Conservation (phyloP, 306 rosid genomes). For the Begonia masoniana region DNA sequence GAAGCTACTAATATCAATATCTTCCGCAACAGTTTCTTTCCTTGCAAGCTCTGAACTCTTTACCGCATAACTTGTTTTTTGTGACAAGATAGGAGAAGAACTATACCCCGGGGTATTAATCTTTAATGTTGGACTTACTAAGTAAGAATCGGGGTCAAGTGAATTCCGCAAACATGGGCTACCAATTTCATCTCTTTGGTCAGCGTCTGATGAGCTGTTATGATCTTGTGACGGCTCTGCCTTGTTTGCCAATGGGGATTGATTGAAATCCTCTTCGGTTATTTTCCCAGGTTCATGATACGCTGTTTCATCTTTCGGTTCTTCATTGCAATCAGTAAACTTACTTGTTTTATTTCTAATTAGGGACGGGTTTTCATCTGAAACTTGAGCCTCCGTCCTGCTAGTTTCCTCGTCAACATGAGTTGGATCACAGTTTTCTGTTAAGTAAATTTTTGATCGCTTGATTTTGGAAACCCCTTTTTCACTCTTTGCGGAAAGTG, state of each 20-base stretch:
- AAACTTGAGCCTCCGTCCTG: conserved; percentile 22
- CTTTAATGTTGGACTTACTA: conserved; percentile 55
- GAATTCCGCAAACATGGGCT: conserved; percentile 21
- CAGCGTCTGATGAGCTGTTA: conserved; percentile 26
- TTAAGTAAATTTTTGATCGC: conserved; percentile 24
- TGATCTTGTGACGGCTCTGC: conserved; percentile 15
- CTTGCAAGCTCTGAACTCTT: conserved; percentile 26
- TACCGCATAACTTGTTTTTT: conserved; percentile 22
- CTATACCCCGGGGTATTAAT: conserved; percentile 32
- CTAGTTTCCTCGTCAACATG: conserved; percentile 23
- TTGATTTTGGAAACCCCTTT: conserved; percentile 21
- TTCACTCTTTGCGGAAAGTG: conserved; percentile 15
- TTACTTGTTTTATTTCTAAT: conserved; percentile 13
- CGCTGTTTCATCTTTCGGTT: conserved; percentile 27
- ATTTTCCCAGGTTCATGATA: conserved; percentile 17
- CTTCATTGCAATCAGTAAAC: conserved; percentile 9
- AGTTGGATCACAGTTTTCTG: conserved; percentile 14
- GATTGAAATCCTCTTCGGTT: conserved; percentile 18
- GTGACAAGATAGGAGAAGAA: conserved; percentile 35
- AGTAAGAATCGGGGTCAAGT: conserved; percentile 20
- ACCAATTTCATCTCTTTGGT: conserved; percentile 21
- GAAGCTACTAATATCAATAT: conserved; percentile 23
- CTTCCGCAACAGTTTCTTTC: conserved; percentile 30
- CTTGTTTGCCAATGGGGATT: conserved; percentile 25
- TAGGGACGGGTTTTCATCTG: conserved; percentile 5